Evolutionary conservation across 1,284 basidiomycete species (phyloP).

Genomic region (Ceratobasidium sp.): DNA sequence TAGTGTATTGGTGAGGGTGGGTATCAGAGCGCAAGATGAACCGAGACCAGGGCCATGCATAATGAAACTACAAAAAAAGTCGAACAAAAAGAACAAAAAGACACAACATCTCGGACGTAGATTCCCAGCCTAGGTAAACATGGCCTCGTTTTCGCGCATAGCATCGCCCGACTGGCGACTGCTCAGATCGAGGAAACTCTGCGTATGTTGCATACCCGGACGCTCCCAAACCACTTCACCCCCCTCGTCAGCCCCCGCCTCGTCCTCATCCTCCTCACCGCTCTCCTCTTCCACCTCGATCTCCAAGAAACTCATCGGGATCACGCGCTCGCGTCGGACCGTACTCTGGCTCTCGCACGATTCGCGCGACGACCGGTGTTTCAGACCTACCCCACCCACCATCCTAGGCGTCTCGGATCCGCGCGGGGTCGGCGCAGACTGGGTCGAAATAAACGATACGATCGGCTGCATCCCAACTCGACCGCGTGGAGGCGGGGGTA

Average conservation of each 20-base stretch:
- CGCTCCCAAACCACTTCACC: background rate
- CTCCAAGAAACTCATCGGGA: conserved; percentile 38
- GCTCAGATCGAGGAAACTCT: conserved; percentile 38
- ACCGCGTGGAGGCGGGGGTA: conserved; percentile 32
- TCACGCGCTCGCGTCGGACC: conserved; percentile 23
- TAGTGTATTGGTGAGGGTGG: conserved; percentile 9
- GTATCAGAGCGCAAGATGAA: conserved; percentile 19
- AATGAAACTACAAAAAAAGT: conserved; percentile 6
- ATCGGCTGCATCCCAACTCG: conserved; percentile 29
- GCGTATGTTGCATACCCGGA: conserved; percentile 16
- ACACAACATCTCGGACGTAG: background rate
- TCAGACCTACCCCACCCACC: background rate
- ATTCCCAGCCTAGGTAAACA: conserved; percentile 1
- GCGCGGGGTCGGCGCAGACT: conserved; percentile 20
- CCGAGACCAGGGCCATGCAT: background rate
- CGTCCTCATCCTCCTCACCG: conserved; percentile 17
- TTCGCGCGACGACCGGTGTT: conserved; percentile 24
- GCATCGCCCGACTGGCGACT: conserved; percentile 40
- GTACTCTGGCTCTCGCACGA: conserved; percentile 32
- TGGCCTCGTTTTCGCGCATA: conserved; percentile 32
- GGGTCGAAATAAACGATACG: conserved; percentile 39
- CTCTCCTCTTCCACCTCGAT: conserved; percentile 26
- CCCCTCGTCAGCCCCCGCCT: background rate
- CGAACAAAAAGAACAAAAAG: conserved; percentile 4
- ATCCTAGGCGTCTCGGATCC: background rate